Evolutionary conservation across 2,329 filamentous ascomycete species (phyloP).

Genomic region (Fusarium sp.): DNA sequence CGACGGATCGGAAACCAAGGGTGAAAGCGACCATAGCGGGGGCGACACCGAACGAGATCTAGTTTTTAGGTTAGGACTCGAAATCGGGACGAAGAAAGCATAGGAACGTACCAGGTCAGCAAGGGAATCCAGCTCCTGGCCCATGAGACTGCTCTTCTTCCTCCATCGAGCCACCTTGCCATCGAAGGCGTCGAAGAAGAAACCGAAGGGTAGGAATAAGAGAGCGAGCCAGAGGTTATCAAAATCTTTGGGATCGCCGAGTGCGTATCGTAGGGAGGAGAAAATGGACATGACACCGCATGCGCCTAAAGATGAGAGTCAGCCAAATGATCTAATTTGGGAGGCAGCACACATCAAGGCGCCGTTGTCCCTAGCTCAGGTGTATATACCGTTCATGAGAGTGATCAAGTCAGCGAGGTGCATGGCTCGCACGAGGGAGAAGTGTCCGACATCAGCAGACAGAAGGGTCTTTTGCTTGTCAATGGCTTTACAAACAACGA

Average conservation of each 20-base stretch:
- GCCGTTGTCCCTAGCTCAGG: background rate
- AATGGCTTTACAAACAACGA: constrained; percentile 57
- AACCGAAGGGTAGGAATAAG: constrained; percentile 86
- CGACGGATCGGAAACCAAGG: constrained; percentile 83
- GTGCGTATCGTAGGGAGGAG: constrained; percentile 92
- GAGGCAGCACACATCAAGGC: background rate
- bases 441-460: constrained; percentile 76
- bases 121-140: constrained; percentile 94
- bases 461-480: constrained; percentile 83
- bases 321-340: background rate
- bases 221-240: constrained; percentile 84
- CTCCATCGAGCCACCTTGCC: constrained; percentile 96
- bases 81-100: constrained; percentile 2
- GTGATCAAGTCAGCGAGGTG: constrained; percentile 88
- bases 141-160: constrained; percentile 97
- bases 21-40: constrained; percentile 89
- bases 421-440: constrained; percentile 74
- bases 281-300: constrained; percentile 96
- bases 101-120: constrained; percentile 81
- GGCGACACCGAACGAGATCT: constrained; percentile 96
- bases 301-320: constrained; percentile 64
- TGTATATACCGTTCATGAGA: constrained; percentile 74
- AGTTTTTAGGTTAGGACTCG: constrained; percentile 24
- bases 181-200: constrained; percentile 99
- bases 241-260: constrained; percentile 73